These are phyloP conservation scores for Aegilops speltoides DNA, from an alignment of 176 grass and related monocot species.

Conservation along the genomic window DNA sequence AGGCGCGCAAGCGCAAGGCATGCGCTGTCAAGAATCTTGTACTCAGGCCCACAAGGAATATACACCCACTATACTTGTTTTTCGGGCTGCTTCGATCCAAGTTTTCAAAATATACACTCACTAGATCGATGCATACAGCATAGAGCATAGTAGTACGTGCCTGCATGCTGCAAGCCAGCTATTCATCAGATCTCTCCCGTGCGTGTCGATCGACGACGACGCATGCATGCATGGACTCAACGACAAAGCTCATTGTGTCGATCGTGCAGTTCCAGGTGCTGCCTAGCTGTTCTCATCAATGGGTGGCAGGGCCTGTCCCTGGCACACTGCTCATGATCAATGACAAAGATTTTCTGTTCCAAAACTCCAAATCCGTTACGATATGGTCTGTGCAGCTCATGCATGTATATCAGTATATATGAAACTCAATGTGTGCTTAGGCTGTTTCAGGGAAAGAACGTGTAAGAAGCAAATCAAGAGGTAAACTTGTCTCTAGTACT, in stretches of 20 bases:
- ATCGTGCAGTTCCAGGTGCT: not conserved
- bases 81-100: not conserved
- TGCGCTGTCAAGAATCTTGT: not conserved
- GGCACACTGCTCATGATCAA: not conserved
- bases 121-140: not conserved
- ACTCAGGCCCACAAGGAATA: not conserved
- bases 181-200: not conserved
- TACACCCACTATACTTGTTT: not conserved
- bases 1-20: no score
- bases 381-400: no score
- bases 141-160: no score
- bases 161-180: not conserved
- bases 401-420: not conserved
- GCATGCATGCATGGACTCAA: not conserved
- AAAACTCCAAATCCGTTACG: not conserved
- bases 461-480: not conserved
- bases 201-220: not conserved
- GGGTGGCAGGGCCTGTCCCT: not conserved
- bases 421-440: not conserved
- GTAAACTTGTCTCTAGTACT: not conserved
- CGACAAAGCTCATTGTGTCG: not conserved
- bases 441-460: not conserved
- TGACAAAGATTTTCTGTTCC: not conserved
- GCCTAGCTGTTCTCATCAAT: not conserved
- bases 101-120: not conserved